These are phyloP conservation scores for Westerdykella sp. DNA, from an alignment of 2,329 filamentous ascomycete species.

Conservation along the genomic window DNA sequence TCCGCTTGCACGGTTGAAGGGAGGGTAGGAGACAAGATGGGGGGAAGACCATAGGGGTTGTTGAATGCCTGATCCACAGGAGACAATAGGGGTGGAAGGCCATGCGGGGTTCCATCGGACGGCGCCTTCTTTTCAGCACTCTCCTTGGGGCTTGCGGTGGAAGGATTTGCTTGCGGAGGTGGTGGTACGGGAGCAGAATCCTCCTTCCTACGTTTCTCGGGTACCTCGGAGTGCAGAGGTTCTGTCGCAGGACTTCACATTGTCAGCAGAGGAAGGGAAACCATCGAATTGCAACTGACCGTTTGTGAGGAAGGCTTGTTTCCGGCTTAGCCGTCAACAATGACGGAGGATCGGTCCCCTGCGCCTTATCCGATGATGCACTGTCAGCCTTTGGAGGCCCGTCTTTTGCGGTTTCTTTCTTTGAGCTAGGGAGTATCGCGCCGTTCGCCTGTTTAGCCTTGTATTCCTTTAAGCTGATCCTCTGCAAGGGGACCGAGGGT, in stretches of 20 bases:
- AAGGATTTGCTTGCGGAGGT: slow-evolving; percentile 6
- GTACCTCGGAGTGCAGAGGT: slow-evolving; percentile 12
- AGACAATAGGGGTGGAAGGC: slow-evolving; percentile 34
- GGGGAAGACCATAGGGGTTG: slow-evolving; percentile 41
- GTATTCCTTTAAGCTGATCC: slow-evolving; percentile 57
- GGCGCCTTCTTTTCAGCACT: slow-evolving; percentile 21
- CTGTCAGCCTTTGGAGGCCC: slow-evolving; percentile 19
- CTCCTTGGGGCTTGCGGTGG: slow-evolving; percentile 14
- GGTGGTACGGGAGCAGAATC: slow-evolving; percentile 8
- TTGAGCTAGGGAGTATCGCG: slow-evolving; percentile 23
- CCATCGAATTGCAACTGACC: slow-evolving; percentile 8
- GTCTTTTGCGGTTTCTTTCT: slow-evolving; percentile 25
- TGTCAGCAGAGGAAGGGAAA: slow-evolving; percentile 6
- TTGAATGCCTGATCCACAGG: slow-evolving; percentile 40
- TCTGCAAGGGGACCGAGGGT: slow-evolving; percentile 48
- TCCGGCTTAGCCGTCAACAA: slow-evolving; percentile 6
- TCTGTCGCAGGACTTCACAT: slow-evolving; percentile 17
- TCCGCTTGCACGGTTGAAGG: slow-evolving; percentile 52
- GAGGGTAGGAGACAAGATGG: slow-evolving; percentile 53
- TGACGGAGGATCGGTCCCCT: slow-evolving; percentile 11
- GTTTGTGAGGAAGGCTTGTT: slow-evolving; percentile 11
- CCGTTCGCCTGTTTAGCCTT: slow-evolving; percentile 48
- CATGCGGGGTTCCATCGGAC: slow-evolving; percentile 32
- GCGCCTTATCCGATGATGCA: slow-evolving; percentile 22
- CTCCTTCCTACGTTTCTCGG: slow-evolving; percentile 12